Base-by-base conservation (phyloP, 2,329 filamentous ascomycete species). In the Aureobasidium sp. region DNA sequence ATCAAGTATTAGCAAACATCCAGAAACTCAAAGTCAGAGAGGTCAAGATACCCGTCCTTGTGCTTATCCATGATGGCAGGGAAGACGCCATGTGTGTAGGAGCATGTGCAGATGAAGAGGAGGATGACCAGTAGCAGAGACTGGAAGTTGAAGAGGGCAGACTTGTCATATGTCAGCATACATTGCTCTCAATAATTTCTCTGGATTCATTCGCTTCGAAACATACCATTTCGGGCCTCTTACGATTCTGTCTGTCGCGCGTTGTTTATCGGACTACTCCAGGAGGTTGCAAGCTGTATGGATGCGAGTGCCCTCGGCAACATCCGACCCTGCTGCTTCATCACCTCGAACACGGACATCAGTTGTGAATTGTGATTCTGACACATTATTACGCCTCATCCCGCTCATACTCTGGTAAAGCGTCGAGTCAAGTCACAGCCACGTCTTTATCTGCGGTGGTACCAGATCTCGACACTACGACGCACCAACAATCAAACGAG, bases 81-180 rank as follows among this genome's bases (percentile, higher is more conserved):
- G 71, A 94, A 89, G 66, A 96, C 86, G 70, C 90, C 88, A 80
- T 97, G 94, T 62, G 92, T 84, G 78, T 99, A 97, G 65, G 94
- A 87, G 76, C 90, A 92, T 63, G 94, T 97, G 83, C 94, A 99
- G 73, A 97, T 95, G 69, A 95, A 86, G 69, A 99, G 88, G 57
- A 99, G 86, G 71, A 99, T 86, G 68, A 97, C 93, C 70, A 97
- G 85, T 69, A 99, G 85, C 69, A 97, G 88, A 63, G 92, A 96
- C 77, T 97, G 92, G 81, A 99, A 97, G 79, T 97, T 97, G 87
- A 99, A 97, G 71, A 99, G 88, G 61, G 94, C 94, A 64, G 94
- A 89, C 94, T 97, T 71, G 56, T 17, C 10, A 36, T 6, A 4
- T 15, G 29, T 57, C 17, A 57, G 53, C 12, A 46, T 36, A 9